Percentiles rank a stretch among this genome's conserved stretches.
phyloP scores from a whole-genome alignment of 768 basidiomycete species.

The Tremella mesenterica region DNA sequence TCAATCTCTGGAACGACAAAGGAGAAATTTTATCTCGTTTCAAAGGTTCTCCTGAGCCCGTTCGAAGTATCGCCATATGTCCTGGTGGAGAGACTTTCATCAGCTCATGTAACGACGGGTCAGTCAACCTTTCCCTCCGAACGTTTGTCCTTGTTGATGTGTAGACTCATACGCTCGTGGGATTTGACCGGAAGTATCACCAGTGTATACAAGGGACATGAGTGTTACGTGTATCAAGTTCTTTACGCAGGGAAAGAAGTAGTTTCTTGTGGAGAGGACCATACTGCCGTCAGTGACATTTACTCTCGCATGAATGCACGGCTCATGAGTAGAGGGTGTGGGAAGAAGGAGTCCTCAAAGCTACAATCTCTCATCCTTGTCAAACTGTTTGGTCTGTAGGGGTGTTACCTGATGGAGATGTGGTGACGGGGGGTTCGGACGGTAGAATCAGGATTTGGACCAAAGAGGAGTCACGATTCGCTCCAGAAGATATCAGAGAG shows the following conservation, averaged over 20 bases:
- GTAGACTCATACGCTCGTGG: constrained; percentile 28
- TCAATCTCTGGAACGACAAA: constrained; percentile 23
- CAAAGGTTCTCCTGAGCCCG: constrained; percentile 27
- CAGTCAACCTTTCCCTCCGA: background rate
- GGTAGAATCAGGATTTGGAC: constrained; percentile 32
- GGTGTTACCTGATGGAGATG: constrained; percentile 35
- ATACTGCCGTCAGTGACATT: constrained; percentile 24
- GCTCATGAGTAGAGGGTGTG: constrained; percentile 19
- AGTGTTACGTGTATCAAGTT: constrained; percentile 37
- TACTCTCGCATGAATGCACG: background rate
- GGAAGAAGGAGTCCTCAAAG: constrained; percentile 7
- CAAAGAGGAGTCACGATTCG: constrained; percentile 9
- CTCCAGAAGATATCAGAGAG: constrained; percentile 7
- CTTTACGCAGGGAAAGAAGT: constrained; percentile 8
- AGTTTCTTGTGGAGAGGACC: constrained; percentile 40
- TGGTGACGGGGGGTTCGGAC: constrained; percentile 40
- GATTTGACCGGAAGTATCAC: constrained; percentile 19
- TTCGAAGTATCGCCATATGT: constrained; percentile 25
- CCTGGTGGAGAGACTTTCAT: constrained; percentile 18
- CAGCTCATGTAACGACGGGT: constrained; percentile 40
- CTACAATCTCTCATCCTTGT: constrained; percentile 32
- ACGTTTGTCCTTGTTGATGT: background rate
- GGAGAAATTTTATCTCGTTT: constrained; percentile 16
- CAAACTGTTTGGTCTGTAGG: constrained; percentile 41
- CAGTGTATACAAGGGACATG: constrained; percentile 23